Evolutionary conservation across 306 rosid genomes (phyloP), one percentile per base, ranked within the genome.

Genomic region (Rubus idaeus): DNA sequence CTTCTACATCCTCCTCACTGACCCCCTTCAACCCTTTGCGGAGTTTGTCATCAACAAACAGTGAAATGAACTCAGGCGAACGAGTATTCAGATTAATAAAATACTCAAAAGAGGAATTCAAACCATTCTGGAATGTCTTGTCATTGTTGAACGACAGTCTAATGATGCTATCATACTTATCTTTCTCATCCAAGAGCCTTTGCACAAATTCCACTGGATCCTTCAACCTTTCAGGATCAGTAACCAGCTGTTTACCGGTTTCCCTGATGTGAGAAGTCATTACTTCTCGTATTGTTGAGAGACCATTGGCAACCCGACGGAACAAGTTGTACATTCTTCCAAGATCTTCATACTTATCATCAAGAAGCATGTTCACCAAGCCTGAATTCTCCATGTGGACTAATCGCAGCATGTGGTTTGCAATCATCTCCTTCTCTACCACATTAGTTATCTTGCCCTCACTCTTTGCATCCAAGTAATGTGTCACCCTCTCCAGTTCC

Each of bases 1-100:
- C 70, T 86, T 94, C 98, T 12, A 91, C 92, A 70, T 94, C 98
- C 86, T 94, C 98, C 86, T 94, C 97, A 57, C 92, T 94, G 23
- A 89, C 88, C 80, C 95, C 96, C 84, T 91, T 85, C 73, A 89
- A 86, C 78, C 95, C 93, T 82, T 88, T 89, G 39, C 96, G 89
- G 41, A 89, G 95, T 78, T 89, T 93, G 62, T 93, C 95, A 45
- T 93, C 93, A 26, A 93, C 91, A 80, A 88, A 91, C 77, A 93
- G 85, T n/a, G 98, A 91, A 77, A 93, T 89, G 81, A 86, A 89
- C 84, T 91, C 93, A 2, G 95, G 96, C 51, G 91, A 91, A 14
- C 91, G 89, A 20, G 90, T 82, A 71, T 93, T 89, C 84, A 93
- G 75, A 83, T 91, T 89, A 46, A 90, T 88, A 80, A 89, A 91